Percentiles rank a stretch among this genome's conserved stretches.
These are phyloP conservation scores for Suillus decipiens DNA, from an alignment of 768 basidiomycete species.

Conservation along the genomic window DNA sequence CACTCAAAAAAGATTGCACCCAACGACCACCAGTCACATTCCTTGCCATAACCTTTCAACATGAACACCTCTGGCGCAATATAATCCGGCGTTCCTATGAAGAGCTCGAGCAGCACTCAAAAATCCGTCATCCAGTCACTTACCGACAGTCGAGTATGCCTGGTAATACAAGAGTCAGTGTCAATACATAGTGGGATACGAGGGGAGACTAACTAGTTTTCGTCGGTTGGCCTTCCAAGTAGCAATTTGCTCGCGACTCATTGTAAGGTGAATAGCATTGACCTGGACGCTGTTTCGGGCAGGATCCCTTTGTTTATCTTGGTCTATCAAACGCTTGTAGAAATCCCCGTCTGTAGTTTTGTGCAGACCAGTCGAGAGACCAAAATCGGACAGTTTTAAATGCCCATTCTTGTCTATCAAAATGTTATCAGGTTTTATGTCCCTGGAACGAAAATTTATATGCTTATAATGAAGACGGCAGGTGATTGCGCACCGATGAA, in stretches of 20 bases:
- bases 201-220: conserved; percentile 66
- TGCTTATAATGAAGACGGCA: neutral
- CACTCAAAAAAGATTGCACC: conserved; percentile 99
- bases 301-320: conserved; percentile 60
- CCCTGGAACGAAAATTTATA: conserved; percentile 47
- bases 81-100: conserved; percentile 46
- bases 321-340: conserved; percentile 89
- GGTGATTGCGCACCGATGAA: conserved; percentile 75
- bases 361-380: conserved; percentile 96
- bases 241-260: conserved; percentile 95
- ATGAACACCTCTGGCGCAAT: conserved; percentile 98
- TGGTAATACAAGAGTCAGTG: conserved; percentile 30
- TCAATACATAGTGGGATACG: neutral
- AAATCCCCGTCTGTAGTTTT: conserved; percentile 93
- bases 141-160: conserved; percentile 91
- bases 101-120: conserved; percentile 6
- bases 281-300: conserved; percentile 96
- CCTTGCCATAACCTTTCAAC: conserved; percentile 96
- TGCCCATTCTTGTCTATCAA: conserved; percentile 97
- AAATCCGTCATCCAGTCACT: conserved; percentile 11
- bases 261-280: conserved; percentile 95
- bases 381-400: conserved; percentile 97
- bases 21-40: conserved; percentile 99
- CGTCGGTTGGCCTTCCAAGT: conserved; percentile 99
- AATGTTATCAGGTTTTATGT: conserved; percentile 99